phyloP scores from a whole-genome alignment of 2,329 filamentous ascomycete genomes.

The Botrytis sinoallii region DNA sequence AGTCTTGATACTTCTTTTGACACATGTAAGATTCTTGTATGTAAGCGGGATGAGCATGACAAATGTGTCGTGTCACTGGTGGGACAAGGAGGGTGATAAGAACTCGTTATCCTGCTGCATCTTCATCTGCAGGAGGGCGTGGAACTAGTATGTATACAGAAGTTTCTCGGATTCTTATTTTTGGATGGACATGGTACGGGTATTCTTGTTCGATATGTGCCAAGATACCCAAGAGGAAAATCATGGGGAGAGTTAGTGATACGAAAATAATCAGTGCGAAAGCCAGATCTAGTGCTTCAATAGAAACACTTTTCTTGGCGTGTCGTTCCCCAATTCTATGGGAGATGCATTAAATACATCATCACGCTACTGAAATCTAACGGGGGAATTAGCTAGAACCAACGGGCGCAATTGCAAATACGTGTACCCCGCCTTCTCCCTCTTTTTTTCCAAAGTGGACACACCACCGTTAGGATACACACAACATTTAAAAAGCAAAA shows the following conservation, averaged over 20 bases:
- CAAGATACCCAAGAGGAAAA: neutral
- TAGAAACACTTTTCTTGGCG: neutral
- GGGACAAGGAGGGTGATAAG: neutral
- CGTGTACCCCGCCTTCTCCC: neutral
- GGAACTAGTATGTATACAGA: conserved; percentile 3
- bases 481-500: neutral
- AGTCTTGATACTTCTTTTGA: neutral
- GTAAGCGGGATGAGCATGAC: neutral
- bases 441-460: neutral
- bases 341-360: neutral
- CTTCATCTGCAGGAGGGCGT: neutral
- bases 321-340: neutral
- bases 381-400: neutral
- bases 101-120: neutral
- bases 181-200: neutral
- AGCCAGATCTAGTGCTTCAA: neutral
- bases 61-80: neutral
- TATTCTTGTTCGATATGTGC: neutral
- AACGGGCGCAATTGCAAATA: neutral
- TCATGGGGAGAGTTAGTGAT: neutral
- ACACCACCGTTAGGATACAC: neutral
- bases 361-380: neutral
- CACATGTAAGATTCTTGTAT: neutral
- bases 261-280: neutral
- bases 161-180: conserved; percentile 3